Evolutionary conservation across 148 eudicot genomes (phyloP).

Genomic region (Beta vulgaris): DNA sequence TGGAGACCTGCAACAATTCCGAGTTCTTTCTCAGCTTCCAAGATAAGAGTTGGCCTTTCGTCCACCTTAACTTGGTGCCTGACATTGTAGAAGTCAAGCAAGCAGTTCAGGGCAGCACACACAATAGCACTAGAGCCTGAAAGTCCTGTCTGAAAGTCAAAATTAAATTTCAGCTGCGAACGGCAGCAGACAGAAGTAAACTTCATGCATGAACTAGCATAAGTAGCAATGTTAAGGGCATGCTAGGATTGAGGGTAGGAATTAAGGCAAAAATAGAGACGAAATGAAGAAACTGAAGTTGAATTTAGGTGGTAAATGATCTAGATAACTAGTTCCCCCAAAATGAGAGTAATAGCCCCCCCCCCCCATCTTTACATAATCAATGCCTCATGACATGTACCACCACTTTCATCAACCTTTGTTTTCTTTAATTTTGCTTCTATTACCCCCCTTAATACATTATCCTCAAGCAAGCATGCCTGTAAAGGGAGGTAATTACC

Average conservation of each 20-base stretch:
- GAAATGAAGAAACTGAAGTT: too few species aligned
- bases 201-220: neutral
- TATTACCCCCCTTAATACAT: too few species aligned
- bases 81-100: constrained; percentile 82
- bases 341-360: too few species aligned
- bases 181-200: neutral
- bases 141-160: constrained; percentile 72
- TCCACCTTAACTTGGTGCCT: constrained; percentile 74
- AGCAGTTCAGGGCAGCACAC: constrained; percentile 93
- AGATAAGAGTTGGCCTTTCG: constrained; percentile 77
- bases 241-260: too few species aligned
- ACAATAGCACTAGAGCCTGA: constrained; percentile 96
- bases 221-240: neutral
- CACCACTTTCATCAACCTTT: too few species aligned
- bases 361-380: too few species aligned
- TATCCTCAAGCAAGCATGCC: too few species aligned
- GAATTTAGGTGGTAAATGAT: too few species aligned
- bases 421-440: too few species aligned
- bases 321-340: too few species aligned
- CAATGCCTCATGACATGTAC: too few species aligned
- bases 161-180: constrained; percentile 17
- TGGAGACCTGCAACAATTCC: constrained; percentile 98
- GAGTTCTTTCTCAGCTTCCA: constrained; percentile 89
- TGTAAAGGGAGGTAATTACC: constrained; percentile 42
- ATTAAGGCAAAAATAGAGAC: too few species aligned